phyloP scores from a whole-genome alignment of 768 basidiomycete genomes.

The Sutorius australiensis region DNA sequence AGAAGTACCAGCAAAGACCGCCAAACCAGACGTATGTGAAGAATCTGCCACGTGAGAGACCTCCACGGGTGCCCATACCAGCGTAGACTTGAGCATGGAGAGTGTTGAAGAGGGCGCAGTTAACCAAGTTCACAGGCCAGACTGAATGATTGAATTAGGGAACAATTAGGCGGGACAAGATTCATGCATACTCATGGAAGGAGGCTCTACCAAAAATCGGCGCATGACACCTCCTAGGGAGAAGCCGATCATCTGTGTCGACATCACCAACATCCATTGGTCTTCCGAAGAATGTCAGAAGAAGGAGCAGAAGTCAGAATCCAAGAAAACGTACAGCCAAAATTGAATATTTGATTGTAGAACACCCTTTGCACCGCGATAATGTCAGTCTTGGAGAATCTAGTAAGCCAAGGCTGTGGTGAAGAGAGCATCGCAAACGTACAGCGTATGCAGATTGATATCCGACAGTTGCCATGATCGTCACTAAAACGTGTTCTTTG shows the following conservation, averaged over 20 bases:
- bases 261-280: slow-evolving; percentile 63
- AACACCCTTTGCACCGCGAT: slow-evolving; percentile 69
- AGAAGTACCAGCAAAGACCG: slow-evolving; percentile 46
- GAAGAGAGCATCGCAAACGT: not conserved
- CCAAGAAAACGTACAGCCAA: slow-evolving; percentile 35
- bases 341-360: slow-evolving; percentile 57
- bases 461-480: slow-evolving; percentile 59
- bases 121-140: slow-evolving; percentile 70
- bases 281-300: slow-evolving; percentile 28
- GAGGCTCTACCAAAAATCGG: slow-evolving; percentile 61
- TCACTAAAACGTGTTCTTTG: slow-evolving; percentile 71
- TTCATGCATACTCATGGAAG: slow-evolving; percentile 53
- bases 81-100: slow-evolving; percentile 55
- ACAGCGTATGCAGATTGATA: slow-evolving; percentile 24
- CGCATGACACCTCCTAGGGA: slow-evolving; percentile 57
- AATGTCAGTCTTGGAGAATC: slow-evolving; percentile 51
- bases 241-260: slow-evolving; percentile 68
- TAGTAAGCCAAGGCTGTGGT: not conserved
- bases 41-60: slow-evolving; percentile 51
- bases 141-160: slow-evolving; percentile 41
- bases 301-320: not conserved
- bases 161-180: not conserved
- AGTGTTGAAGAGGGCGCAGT: slow-evolving; percentile 73
- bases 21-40: slow-evolving; percentile 45
- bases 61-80: slow-evolving; percentile 42